Evolutionary conservation across 495 filamentous ascomycete genomes (phyloP), one percentile per base, ranked within the genome.

Genomic region (Aspergillus sparsus): DNA sequence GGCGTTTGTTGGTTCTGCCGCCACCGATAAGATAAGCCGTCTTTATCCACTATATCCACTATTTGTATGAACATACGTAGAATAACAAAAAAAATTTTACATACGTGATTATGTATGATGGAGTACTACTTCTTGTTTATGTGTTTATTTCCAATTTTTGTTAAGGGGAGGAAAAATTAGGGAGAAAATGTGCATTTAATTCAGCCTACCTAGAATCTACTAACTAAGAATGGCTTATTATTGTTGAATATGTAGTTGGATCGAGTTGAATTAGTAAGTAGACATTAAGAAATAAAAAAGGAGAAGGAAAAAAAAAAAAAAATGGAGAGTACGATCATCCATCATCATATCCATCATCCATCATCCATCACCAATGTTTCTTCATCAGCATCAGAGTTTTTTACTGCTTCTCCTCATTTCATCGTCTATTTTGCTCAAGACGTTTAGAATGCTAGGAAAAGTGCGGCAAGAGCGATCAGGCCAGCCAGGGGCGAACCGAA

Each of bases 11-110:
- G 51, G 52, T 59, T 64, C 61, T 51, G 39, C 68, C 60, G 76
- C 75, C 74, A 76, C 73, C 54, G 75, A 77, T 79, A 77, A 77
- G 72, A 74, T 74, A 74, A 74, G 68, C 44, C n/a, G 3, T 2
- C 7, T 15, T 46, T 15, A 15, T 18, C n/a, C 8, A 49, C 55
- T 15, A 37, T 41, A 12, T 50, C 35, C 45, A 52, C 6, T 51
- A 10, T 55, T 49, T 50, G 9, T 39, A 52, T 6, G 7, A 18
- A n/a, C 21, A n/a, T 27, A 27, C 21, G 1, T 1, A 27, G 21
- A 27, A 27, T 27, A 27, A 27, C 21, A 27, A 27, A 27, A 27
- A 27, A 27, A 27, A 1, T 27, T 12, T 32, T 34, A 52, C 16
- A 27, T 7, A n/a, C 16, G 33, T 34, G 49, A 16, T 36, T 36